A percentile compares a stretch with the other conserved stretches of the same genome.
Conservation (phyloP, 73 alveolate species). For the Paraurostyla sp. region DNA sequence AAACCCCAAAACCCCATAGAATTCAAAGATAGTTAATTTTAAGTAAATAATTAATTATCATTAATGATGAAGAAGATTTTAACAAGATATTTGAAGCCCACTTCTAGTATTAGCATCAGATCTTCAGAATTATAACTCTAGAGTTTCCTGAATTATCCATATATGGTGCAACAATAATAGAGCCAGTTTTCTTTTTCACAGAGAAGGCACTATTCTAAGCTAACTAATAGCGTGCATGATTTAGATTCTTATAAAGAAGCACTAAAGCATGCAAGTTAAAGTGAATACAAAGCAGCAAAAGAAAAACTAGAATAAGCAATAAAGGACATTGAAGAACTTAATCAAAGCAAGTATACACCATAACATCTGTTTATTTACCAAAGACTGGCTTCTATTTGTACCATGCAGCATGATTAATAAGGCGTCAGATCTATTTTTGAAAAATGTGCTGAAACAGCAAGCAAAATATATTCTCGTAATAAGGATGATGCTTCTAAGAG, state of each 20-base stretch:
- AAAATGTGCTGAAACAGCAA: slow-evolving; percentile 58
- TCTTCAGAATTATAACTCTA: no score
- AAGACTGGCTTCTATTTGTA: slow-evolving; percentile 64
- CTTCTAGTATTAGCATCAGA: no score
- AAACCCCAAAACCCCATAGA: no score
- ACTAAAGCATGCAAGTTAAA: slow-evolving; percentile 59
- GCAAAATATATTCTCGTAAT: slow-evolving; percentile 34
- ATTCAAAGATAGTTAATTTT: no score
- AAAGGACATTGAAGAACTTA: slow-evolving; percentile 19
- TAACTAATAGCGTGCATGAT: no score
- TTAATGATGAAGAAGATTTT: no score
- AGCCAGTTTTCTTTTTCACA: no score
- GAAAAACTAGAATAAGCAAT: slow-evolving; percentile 52
- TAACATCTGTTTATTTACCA: slow-evolving; percentile 55
- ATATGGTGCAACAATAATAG: no score
- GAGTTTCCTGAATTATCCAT: no score
- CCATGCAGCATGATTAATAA: slow-evolving; percentile 24
- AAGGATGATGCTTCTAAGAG: slow-evolving; percentile 52
- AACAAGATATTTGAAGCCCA: no score
- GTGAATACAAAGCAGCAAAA: slow-evolving; percentile 16
- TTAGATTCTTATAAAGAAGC: slow-evolving; percentile 74
- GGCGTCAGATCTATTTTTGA: slow-evolving; percentile 52
- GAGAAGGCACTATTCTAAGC: no score
- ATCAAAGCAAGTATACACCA: slow-evolving; percentile 28
- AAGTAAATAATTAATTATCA: no score